Percentiles rank a stretch among this genome's conserved stretches.
phyloP scores from a whole-genome alignment of 164 flowering plant species.

The Nymphaea thermarum region DNA sequence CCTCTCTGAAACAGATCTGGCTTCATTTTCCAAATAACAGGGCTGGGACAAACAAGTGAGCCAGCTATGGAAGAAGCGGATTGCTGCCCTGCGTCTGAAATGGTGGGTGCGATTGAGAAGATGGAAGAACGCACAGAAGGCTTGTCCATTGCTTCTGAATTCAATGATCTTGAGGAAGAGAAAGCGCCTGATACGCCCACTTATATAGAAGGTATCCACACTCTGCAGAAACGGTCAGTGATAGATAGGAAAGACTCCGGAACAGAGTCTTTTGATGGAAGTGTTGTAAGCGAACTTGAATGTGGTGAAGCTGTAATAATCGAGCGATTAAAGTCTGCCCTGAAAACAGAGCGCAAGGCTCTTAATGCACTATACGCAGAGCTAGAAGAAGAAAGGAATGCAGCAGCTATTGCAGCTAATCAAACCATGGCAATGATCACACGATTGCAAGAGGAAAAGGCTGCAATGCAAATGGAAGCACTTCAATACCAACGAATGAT shows the following conservation, averaged over 20 bases:
- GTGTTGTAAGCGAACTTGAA: conserved; percentile 46
- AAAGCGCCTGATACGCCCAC: conserved; percentile 49
- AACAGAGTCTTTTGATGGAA: conserved; percentile 54
- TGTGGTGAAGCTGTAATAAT: conserved; percentile 27
- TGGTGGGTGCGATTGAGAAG: conserved; percentile 9
- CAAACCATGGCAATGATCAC: conserved; percentile 98
- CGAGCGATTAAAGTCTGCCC: conserved; percentile 45
- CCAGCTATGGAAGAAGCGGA: conserved; percentile 11
- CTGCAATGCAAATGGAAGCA: conserved; percentile 90
- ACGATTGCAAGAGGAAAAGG: conserved; percentile 90
- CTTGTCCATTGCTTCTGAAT: conserved; percentile 15
- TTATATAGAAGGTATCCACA: conserved; percentile 25
- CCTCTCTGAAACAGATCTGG: background rate
- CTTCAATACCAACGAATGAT: conserved; percentile 91
- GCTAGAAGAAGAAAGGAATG: conserved; percentile 87
- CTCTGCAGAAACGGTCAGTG: conserved; percentile 31
- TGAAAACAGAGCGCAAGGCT: conserved; percentile 49
- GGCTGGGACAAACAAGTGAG: background rate
- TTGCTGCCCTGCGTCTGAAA: conserved; percentile 1
- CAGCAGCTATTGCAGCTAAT: conserved; percentile 72
- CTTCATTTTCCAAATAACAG: background rate
- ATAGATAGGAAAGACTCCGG: conserved; percentile 38
- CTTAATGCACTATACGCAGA: conserved; percentile 53
- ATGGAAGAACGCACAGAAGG: conserved; percentile 11
- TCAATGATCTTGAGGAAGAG: conserved; percentile 48